A percentile compares a stretch with the other conserved stretches of the same genome.
Evolutionary conservation across 2,329 filamentous ascomycete genomes (phyloP).

Genomic region (Ustulina deusta): DNA sequence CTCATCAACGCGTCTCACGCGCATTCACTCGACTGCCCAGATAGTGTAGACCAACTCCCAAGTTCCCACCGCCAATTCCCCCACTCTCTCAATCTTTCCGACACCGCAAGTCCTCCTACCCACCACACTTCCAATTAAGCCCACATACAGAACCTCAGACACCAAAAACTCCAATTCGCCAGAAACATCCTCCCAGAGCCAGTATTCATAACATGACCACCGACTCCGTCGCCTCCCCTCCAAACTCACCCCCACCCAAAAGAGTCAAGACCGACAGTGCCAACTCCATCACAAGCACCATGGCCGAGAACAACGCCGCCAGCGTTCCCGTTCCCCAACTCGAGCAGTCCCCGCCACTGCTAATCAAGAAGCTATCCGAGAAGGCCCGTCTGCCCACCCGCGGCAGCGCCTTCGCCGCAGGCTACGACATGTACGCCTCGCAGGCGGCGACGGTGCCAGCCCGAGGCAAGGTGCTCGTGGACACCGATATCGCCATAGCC

Average conservation of each 20-base stretch:
- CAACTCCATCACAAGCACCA: conserved; percentile 37
- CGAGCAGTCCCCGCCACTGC: conserved; percentile 69
- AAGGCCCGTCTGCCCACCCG: conserved; percentile 86
- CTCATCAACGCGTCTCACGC: conserved; percentile 43
- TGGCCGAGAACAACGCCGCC: conserved; percentile 38
- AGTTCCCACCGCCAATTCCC: conserved; percentile 32
- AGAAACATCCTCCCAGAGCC: background rate
- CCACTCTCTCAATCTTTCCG: conserved; percentile 16
- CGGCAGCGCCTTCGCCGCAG: conserved; percentile 89
- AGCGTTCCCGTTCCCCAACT: conserved; percentile 54
- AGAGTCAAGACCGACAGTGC: conserved; percentile 73
- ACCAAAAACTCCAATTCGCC: background rate
- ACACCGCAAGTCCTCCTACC: conserved; percentile 21
- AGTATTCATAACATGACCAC: conserved; percentile 50
- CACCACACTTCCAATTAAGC: background rate
- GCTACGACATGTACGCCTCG: conserved; percentile 91
- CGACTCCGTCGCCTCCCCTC: conserved; percentile 63
- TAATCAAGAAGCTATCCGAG: conserved; percentile 88
- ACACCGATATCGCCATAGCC: conserved; percentile 91
- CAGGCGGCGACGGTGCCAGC: conserved; percentile 81
- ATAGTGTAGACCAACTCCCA: too few species aligned
- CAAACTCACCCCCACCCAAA: conserved; percentile 82
- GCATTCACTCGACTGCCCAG: conserved; percentile 19
- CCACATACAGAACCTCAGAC: conserved; percentile 4
- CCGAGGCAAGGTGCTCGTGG: conserved; percentile 85